These are phyloP conservation scores for Fusarium sp. DNA, from an alignment of 2,329 filamentous ascomycete species.

Conservation along the genomic window DNA sequence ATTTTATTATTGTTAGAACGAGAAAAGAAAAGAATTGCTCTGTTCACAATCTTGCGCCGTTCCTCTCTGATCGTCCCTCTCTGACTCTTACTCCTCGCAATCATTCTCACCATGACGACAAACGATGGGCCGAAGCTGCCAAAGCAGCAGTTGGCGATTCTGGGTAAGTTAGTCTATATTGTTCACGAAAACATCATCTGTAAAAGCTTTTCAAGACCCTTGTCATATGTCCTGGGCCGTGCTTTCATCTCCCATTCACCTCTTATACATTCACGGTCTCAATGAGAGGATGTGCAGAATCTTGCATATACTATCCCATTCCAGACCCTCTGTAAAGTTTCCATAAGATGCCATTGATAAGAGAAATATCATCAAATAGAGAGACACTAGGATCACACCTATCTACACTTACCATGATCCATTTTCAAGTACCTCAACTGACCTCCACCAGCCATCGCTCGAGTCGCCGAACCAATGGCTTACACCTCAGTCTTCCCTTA, in stretches of 20 bases:
- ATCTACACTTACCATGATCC: constrained; percentile 24
- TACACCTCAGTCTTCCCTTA: constrained; percentile 78
- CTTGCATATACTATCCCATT: neutral
- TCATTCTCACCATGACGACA: constrained; percentile 38
- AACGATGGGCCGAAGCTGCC: constrained; percentile 71
- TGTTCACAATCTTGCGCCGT: constrained; percentile 3
- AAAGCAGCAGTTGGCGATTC: constrained; percentile 78
- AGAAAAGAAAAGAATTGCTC: constrained; percentile 18
- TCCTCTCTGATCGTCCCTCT: neutral
- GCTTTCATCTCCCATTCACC: neutral
- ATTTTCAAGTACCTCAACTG: constrained; percentile 45
- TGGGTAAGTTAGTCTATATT: constrained; percentile 66
- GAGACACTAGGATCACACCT: constrained; percentile 13
- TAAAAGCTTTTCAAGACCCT: neutral
- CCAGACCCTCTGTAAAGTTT: too few species aligned
- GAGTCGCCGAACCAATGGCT: constrained; percentile 80
- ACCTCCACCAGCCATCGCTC: constrained; percentile 72
- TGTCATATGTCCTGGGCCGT: constrained; percentile 7
- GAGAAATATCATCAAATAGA: constrained; percentile 36
- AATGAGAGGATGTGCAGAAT: neutral
- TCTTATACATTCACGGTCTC: neutral
- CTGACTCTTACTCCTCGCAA: constrained; percentile 4
- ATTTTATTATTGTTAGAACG: neutral
- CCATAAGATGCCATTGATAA: neutral
- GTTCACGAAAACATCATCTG: neutral